phyloP scores from a whole-genome alignment of 192 early-diverging fungal species.

The Ambispora gerdemannii region DNA sequence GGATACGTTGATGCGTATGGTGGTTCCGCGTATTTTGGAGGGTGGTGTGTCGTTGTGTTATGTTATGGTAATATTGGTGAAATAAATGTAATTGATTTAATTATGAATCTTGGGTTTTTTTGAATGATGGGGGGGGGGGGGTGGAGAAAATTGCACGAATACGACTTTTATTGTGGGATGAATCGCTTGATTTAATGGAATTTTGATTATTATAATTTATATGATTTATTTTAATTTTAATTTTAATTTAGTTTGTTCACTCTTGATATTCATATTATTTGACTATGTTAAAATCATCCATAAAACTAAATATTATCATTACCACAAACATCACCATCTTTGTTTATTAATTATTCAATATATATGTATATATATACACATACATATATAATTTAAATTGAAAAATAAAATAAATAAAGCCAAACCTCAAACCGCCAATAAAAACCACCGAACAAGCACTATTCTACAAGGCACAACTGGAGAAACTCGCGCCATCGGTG shows the following conservation, averaged over 20 bases:
- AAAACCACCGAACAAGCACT: slow-evolving; percentile 83
- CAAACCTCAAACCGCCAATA: slow-evolving; percentile 91
- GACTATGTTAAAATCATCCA: too few species aligned
- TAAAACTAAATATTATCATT: too few species aligned
- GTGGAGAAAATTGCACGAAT: too few species aligned
- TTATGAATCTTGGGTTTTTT: too few species aligned
- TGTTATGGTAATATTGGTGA: slow-evolving; percentile 95
- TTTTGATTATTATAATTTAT: too few species aligned
- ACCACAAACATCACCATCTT: too few species aligned
- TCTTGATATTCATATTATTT: slow-evolving; percentile 8
- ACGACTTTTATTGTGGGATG: too few species aligned
- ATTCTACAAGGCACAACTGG: slow-evolving; percentile 75
- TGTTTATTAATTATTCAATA: not conserved
- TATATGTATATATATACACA: too few species aligned
- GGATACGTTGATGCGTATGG: slow-evolving; percentile 84
- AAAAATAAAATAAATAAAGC: slow-evolving; percentile 66
- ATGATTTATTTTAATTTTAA: not conserved
- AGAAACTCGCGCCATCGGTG: slow-evolving; percentile 79
- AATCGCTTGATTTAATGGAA: too few species aligned
- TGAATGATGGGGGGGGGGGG: too few species aligned
- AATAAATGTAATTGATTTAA: too few species aligned
- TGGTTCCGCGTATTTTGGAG: slow-evolving; percentile 75
- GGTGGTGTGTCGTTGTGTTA: slow-evolving; percentile 84
- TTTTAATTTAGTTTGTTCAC: not conserved
- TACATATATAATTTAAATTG: slow-evolving; percentile 15